phyloP scores from a whole-genome alignment of 2,329 filamentous ascomycete species.

The Niveomyces coronatus region DNA sequence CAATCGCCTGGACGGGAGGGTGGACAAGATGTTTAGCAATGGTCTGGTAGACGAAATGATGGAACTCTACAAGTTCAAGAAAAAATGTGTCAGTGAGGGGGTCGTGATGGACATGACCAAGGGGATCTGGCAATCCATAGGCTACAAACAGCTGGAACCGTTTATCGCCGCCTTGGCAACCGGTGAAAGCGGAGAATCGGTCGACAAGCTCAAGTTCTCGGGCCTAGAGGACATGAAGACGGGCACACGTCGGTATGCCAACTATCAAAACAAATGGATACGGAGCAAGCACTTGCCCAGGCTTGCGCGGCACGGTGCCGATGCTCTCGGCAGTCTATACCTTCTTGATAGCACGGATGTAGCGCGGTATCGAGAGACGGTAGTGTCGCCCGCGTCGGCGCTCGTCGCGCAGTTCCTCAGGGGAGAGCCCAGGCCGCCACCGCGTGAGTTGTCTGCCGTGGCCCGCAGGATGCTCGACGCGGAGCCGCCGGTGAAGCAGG shows the following conservation, averaged over 20 bases:
- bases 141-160: constrained; percentile 79
- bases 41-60: constrained; percentile 41
- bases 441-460: constrained; percentile 36
- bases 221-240: constrained; percentile 69
- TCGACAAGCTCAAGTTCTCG: constrained; percentile 44
- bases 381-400: constrained; percentile 52
- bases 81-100: constrained; percentile 29
- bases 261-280: constrained; percentile 79
- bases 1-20: constrained; percentile 60
- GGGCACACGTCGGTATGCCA: constrained; percentile 81
- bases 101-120: constrained; percentile 57
- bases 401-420: constrained; percentile 55
- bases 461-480: constrained; percentile 46
- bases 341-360: constrained; percentile 72
- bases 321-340: constrained; percentile 52
- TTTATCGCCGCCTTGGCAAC: constrained; percentile 45
- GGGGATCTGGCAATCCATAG: constrained; percentile 95
- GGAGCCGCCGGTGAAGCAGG: constrained; percentile 39
- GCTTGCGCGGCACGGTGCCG: constrained; percentile 43
- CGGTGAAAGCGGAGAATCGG: constrained; percentile 24
- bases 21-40: constrained; percentile 69
- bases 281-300: constrained; percentile 67
- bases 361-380: constrained; percentile 47
- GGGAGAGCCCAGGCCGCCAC: constrained; percentile 40
- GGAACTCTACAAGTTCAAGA: constrained; percentile 33